phyloP scores from a whole-genome alignment of 805 yeast species.

The Zygosaccharomyces kombuchaensis region DNA sequence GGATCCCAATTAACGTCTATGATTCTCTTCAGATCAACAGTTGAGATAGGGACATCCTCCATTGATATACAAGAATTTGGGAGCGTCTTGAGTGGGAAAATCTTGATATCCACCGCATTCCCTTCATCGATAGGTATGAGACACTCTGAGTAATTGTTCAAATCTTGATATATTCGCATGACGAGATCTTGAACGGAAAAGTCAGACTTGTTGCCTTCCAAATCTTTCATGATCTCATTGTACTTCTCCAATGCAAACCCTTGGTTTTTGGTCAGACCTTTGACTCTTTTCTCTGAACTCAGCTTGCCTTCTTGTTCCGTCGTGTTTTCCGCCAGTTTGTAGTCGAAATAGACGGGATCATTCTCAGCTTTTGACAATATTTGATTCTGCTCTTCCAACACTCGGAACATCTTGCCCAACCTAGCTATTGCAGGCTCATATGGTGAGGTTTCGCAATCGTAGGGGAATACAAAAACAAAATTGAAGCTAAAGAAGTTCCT shows the following conservation, averaged over 20 bases:
- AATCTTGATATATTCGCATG: constrained; percentile 88
- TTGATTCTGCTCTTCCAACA: constrained; percentile 83
- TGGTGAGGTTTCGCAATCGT: constrained; percentile 74
- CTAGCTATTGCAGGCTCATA: constrained; percentile 82
- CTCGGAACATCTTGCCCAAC: constrained; percentile 83
- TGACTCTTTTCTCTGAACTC: constrained; percentile 11
- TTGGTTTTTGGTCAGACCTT: constrained; percentile 5
- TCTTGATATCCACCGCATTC: constrained; percentile 85
- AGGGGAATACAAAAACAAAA: constrained; percentile 85
- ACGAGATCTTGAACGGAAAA: constrained; percentile 68
- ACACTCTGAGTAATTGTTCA: constrained; percentile 94
- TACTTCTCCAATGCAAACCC: constrained; percentile 21
- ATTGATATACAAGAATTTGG: constrained; percentile 73
- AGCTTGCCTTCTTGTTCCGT: constrained; percentile 12
- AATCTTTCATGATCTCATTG: constrained; percentile 28
- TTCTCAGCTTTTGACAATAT: constrained; percentile 56
- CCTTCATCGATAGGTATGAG: constrained; percentile 87
- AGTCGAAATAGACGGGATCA: constrained; percentile 37
- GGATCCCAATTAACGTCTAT: constrained; percentile 97
- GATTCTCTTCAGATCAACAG: constrained; percentile 65
- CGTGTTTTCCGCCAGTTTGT: constrained; percentile 18
- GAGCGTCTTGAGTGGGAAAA: constrained; percentile 84
- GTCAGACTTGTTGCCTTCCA: constrained; percentile 24
- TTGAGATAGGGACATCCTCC: constrained; percentile 88
- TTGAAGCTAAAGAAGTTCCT: constrained; percentile 92